These are phyloP conservation scores for Glonium stellatum DNA, from an alignment of 495 filamentous ascomycete genomes.

Conservation along the genomic window DNA sequence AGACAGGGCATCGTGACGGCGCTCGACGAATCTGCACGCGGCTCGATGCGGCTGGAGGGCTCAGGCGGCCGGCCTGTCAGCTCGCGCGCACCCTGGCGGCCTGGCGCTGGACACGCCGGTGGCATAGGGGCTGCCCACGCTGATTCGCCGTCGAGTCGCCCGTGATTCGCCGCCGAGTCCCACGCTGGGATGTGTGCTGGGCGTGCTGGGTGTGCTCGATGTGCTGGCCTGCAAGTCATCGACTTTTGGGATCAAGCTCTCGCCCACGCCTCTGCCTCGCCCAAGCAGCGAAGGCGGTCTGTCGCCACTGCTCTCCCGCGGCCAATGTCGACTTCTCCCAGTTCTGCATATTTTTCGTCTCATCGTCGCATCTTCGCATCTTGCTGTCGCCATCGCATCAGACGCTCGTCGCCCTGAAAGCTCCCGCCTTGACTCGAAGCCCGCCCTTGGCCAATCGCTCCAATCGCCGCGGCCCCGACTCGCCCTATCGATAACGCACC, in stretches of 20 bases:
- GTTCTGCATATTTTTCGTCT: conserved; percentile 2
- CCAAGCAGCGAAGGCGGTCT: neutral
- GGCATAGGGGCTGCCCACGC: neutral
- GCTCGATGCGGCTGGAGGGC: neutral
- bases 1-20: neutral
- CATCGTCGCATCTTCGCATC: conserved; percentile 4
- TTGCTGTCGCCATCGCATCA: conserved; percentile 6
- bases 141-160: too few species aligned
- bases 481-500: conserved; percentile 15
- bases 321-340: neutral
- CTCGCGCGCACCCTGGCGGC: neutral
- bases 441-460: conserved; percentile 14
- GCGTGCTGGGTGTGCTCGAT: conserved; percentile 21
- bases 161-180: conserved; percentile 12
- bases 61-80: conserved; percentile 3
- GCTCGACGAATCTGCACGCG: conserved; percentile 1
- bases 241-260: neutral
- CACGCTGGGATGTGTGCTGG: conserved; percentile 18
- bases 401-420: neutral
- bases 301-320: conserved; percentile 7
- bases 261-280: neutral
- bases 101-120: conserved; percentile 9
- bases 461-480: conserved; percentile 8
- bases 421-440: conserved; percentile 11
- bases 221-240: conserved; percentile 27